Evolutionary conservation across 2,329 filamentous ascomycete species (phyloP).

Genomic region (Verticillium tricorpus): DNA sequence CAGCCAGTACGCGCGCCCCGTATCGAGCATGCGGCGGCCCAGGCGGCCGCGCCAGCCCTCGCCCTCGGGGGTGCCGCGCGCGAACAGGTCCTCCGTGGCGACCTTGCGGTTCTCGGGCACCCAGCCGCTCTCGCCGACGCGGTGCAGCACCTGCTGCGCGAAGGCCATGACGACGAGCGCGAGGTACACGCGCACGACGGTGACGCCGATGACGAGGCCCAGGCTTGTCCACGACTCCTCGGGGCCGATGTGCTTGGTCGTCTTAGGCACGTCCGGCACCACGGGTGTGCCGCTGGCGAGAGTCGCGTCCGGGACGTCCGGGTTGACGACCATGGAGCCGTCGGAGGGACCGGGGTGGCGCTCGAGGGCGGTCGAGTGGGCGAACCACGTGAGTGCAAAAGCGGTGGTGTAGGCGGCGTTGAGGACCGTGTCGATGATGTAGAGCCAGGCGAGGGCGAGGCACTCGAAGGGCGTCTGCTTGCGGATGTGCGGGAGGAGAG

Average conservation of each 20-base stretch:
- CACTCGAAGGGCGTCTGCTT: conserved; percentile 74
- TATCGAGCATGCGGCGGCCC: conserved; percentile 71
- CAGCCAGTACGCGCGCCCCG: conserved; percentile 78
- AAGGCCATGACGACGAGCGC: conserved; percentile 79
- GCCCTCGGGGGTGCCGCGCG: conserved; percentile 63
- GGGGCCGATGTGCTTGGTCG: conserved; percentile 20
- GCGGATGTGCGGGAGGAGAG: conserved; percentile 76
- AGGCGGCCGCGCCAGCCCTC: conserved; percentile 74
- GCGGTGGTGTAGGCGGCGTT: conserved; percentile 78
- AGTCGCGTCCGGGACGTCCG: conserved; percentile 11
- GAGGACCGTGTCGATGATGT: conserved; percentile 74
- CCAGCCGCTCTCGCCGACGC: conserved; percentile 22
- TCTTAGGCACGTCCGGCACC: conserved; percentile 11
- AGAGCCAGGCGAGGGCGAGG: conserved; percentile 78
- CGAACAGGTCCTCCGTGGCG: conserved; percentile 49
- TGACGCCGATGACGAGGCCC: conserved; percentile 68
- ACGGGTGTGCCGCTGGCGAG: conserved; percentile 12
- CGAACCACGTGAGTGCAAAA: conserved; percentile 84
- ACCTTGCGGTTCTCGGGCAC: conserved; percentile 5
- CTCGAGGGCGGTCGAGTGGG: conserved; percentile 47
- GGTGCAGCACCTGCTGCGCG: conserved; percentile 70
- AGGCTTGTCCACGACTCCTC: conserved; percentile 71
- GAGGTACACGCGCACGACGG: conserved; percentile 76
- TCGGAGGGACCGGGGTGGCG: conserved; percentile 15
- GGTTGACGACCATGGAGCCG: conserved; percentile 8